Base-by-base conservation (phyloP, 345 rosid genomes). In the Chamaenerion angustifolium region DNA sequence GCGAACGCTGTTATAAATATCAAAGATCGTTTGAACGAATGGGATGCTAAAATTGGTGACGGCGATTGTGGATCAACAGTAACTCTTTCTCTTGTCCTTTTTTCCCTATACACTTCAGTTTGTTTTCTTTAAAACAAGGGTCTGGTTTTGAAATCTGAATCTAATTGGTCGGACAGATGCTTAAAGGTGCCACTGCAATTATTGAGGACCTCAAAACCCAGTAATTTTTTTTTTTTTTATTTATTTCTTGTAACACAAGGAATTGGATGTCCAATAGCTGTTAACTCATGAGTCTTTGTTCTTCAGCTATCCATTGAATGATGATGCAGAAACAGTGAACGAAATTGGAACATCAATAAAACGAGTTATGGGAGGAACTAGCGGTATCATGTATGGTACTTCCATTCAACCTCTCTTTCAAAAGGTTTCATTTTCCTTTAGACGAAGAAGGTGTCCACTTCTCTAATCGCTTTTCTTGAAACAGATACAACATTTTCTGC, bases 51-150 rank as follows among this genome's bases (percentile, higher is more conserved):
- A 77, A 95, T 76, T 5, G 98, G 98, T 46, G 98, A 87, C 65
- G 96, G 87, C 10, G 98, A 92, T 58, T 92, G 96, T 70, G 98
- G 98, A 18, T 86, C 98, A 48, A 92, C 96, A 1, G 98, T 92
- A 62, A 78, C 92, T 79, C 47, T 51, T 56, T 25, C 58, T n/a
- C n/a, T n/a, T 31, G n/a, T 44, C 16, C 13, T 31, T 46, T 31
- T 31, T 6, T 52, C 21, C 27, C 10, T 8, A 37, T 45, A 45
- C 35, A 15, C 51, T 42, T 49, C 11, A 13, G 16, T 21, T 46
- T 10, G 18, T 12, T 3, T 1, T 45, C n/a, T n/a, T n/a, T n/a
- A n/a, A n/a, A n/a, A n/a, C n/a, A n/a, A n/a, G n/a, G n/a, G n/a
- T n/a, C n/a, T n/a, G n/a, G n/a, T n/a, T n/a, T n/a, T n/a, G 21